Percentiles rank a stretch among this genome's conserved stretches.
These are phyloP conservation scores for Cystobasidium tubakii DNA, from an alignment of 768 basidiomycete species.

Conservation along the genomic window DNA sequence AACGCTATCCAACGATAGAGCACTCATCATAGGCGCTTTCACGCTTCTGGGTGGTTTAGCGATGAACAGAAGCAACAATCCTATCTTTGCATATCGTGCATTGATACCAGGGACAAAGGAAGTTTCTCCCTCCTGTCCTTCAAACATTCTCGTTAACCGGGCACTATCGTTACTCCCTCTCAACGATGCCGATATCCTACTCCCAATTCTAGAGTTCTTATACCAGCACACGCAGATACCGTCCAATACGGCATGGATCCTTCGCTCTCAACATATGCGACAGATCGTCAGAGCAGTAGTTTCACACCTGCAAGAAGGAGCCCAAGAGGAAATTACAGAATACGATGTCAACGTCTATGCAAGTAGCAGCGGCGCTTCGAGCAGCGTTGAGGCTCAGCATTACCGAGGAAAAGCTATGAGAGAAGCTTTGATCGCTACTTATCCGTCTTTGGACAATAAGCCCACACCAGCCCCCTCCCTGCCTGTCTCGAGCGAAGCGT, in stretches of 20 bases:
- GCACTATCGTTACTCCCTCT: constrained; percentile 43
- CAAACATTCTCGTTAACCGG: constrained; percentile 39
- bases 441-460: constrained; percentile 16
- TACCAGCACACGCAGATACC: constrained; percentile 45
- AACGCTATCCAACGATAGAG: constrained; percentile 61
- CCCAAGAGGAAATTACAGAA: constrained; percentile 33
- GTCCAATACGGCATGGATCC: constrained; percentile 40
- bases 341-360: constrained; percentile 18
- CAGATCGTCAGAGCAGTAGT: constrained; percentile 38
- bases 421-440: constrained; percentile 60
- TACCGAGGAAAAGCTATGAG: constrained; percentile 55
- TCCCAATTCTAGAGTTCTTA: constrained; percentile 44
- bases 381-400: constrained; percentile 7
- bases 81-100: constrained; percentile 39
- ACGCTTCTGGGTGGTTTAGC: constrained; percentile 58
- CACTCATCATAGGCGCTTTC: constrained; percentile 65
- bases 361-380: constrained; percentile 11
- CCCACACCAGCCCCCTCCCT: background rate
- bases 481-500: background rate
- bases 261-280: constrained; percentile 38
- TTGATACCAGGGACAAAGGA: background rate
- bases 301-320: constrained; percentile 38
- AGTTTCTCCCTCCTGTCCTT: constrained; percentile 29
- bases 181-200: constrained; percentile 39
- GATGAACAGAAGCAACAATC: constrained; percentile 41